Evolutionary conservation across 1,284 basidiomycete species (phyloP).

Genomic region (Sanghuangporus baumii): DNA sequence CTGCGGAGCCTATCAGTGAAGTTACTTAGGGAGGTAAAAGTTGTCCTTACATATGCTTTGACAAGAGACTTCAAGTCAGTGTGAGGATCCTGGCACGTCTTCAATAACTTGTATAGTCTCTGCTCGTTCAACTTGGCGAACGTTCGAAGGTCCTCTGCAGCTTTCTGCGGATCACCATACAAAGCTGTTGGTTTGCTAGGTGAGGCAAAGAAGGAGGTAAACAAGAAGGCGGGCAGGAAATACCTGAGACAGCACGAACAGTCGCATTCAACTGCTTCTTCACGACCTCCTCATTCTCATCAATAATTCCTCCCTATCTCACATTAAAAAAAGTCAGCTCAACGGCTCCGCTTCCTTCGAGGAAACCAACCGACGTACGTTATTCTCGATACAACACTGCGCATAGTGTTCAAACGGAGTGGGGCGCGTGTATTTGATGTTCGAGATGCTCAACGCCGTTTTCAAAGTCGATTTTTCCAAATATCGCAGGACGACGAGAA

Average conservation of each 20-base stretch:
- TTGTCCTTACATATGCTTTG: conserved; percentile 63
- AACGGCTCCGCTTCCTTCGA: background rate
- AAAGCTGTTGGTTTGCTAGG: conserved; percentile 31
- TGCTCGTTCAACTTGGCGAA: conserved; percentile 89
- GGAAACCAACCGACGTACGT: conserved; percentile 42
- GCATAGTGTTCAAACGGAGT: conserved; percentile 61
- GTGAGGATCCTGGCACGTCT: conserved; percentile 76
- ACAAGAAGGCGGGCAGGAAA: conserved; percentile 12
- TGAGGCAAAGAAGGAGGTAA: conserved; percentile 4
- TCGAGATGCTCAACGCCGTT: conserved; percentile 57
- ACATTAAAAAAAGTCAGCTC: conserved; percentile 7
- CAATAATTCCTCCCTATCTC: conserved; percentile 77
- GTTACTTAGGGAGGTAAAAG: background rate
- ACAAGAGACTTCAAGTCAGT: conserved; percentile 77
- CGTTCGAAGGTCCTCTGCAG: conserved; percentile 68
- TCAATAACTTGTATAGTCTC: conserved; percentile 80
- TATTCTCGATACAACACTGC: conserved; percentile 69
- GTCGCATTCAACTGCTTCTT: conserved; percentile 49
- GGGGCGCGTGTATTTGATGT: conserved; percentile 57
- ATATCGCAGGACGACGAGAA: conserved; percentile 70
- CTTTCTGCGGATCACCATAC: conserved; percentile 71
- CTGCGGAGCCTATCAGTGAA: conserved; percentile 30
- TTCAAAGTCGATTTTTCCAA: conserved; percentile 60
- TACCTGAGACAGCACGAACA: conserved; percentile 59
- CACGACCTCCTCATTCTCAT: conserved; percentile 65